phyloP scores from a whole-genome alignment of 148 eudicot species.

The Mesembryanthemum crystallinum region DNA sequence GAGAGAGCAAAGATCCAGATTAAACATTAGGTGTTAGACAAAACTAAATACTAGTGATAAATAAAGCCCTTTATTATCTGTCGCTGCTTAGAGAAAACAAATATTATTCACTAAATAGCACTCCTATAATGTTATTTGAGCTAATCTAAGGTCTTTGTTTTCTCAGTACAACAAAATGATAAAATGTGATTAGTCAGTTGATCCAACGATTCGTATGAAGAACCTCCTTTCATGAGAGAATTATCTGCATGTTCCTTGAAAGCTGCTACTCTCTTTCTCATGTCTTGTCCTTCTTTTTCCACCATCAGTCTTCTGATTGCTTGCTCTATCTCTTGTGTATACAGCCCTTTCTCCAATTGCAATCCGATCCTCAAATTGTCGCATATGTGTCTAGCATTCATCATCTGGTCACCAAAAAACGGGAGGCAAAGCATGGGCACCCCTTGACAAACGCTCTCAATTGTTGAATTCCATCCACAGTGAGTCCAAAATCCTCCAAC shows the following conservation, averaged over 20 bases:
- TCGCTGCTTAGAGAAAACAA: not conserved
- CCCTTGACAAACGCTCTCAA: constrained; percentile 57
- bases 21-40: not conserved
- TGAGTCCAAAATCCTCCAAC: constrained; percentile 60
- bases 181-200: constrained; percentile 30
- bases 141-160: not conserved
- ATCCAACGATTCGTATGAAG: constrained; percentile 30
- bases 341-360: constrained; percentile 32
- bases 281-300: constrained; percentile 30
- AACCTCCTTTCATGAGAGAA: constrained; percentile 37
- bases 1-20: too few species aligned
- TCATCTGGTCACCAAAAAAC: constrained; percentile 44
- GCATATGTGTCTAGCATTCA: constrained; percentile 35
- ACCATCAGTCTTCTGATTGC: constrained; percentile 39
- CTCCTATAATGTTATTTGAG: constrained; percentile 3
- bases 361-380: constrained; percentile 45
- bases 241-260: constrained; percentile 35
- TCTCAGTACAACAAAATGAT: constrained; percentile 31
- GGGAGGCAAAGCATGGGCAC: constrained; percentile 58
- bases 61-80: not conserved
- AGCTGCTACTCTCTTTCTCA: constrained; percentile 24
- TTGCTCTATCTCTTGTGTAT: constrained; percentile 32
- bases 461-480: constrained; percentile 56
- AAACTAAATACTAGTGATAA: not conserved
- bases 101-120: not conserved